Evolutionary conservation across 2,329 filamentous ascomycete species (phyloP), one percentile per base, ranked within the genome.

Genomic region (Nemania sp.): DNA sequence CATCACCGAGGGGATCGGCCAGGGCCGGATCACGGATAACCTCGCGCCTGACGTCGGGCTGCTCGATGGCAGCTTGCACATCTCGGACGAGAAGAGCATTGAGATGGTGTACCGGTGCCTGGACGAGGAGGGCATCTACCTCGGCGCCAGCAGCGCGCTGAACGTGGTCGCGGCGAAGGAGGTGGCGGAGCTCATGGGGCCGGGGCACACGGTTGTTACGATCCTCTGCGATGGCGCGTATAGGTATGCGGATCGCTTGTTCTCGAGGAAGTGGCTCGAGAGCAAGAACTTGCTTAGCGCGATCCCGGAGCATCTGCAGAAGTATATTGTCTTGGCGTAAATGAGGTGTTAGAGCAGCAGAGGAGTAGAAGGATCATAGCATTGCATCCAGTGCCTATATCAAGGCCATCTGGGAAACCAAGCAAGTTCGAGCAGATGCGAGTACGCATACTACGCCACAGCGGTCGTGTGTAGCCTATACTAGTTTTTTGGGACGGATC

Each of bases 1-100:
- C 77, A 98, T 99, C 82, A 99, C 96, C 2, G 96, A 99, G 83
- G 96, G 96, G 26, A 99, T 99, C 76, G 96, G 96, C 22, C 96
- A 98, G 83, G 96, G 96, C 43, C 92, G 96, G 60, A 88, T 99
- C 59, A 99, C 96, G n/a, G 93, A 97, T 78, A 99, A 99, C 81
- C 83, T 99, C 72, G 85, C 89, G 80, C 92, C 92, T 3, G 96
- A 99, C 76, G 87, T 99, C 66, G 91, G 87, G 68, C 85, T 97
- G 52, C 77, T 98, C 18, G 96, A 98, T 81, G 94, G 91, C 66
- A 93, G 93, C 41, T 77, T 99, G 75, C 86, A 90, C 78, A 93
- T 99, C 73, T 87, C 89, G 69, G 96, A 99, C 78, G 94, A 96
- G 83, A 94, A 97, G 88, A 97, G 90, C 76, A 95, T 99, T 74